Evolutionary conservation across 345 rosid species (phyloP).

Genomic region (Linum trigynum): DNA sequence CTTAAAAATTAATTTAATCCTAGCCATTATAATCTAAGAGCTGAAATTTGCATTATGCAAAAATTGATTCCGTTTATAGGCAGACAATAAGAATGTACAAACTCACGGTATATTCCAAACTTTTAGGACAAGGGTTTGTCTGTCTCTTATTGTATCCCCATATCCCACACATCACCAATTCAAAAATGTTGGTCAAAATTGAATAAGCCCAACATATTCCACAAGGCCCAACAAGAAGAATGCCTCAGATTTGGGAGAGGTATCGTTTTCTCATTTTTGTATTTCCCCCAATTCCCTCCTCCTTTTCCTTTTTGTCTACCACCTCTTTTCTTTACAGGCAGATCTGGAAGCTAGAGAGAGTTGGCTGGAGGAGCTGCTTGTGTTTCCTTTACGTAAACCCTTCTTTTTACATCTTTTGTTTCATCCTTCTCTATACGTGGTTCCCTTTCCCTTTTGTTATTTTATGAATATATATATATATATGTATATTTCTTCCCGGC

Average conservation of each 20-base stretch:
- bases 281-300: too few relatives aligned
- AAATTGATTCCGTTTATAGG: neutral
- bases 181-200: too few relatives aligned
- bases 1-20: too few relatives aligned
- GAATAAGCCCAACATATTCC: neutral
- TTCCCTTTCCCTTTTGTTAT: too few relatives aligned
- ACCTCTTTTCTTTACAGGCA: neutral
- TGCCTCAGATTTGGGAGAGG: conserved; percentile 1
- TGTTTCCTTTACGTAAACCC: neutral
- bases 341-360: neutral
- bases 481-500: too few relatives aligned
- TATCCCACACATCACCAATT: neutral
- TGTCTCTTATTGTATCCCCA: neutral
- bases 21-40: too few relatives aligned
- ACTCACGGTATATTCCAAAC: neutral
- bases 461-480: too few relatives aligned
- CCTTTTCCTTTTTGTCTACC: neutral
- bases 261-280: neutral
- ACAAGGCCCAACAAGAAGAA: neutral
- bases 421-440: neutral
- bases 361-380: neutral
- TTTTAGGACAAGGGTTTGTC: neutral
- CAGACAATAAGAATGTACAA: neutral
- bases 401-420: neutral
- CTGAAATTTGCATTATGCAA: too few relatives aligned